Percentiles rank a stretch among this genome's conserved stretches.
phyloP scores from a whole-genome alignment of 441 rosid species.

The Sinapis alba region DNA sequence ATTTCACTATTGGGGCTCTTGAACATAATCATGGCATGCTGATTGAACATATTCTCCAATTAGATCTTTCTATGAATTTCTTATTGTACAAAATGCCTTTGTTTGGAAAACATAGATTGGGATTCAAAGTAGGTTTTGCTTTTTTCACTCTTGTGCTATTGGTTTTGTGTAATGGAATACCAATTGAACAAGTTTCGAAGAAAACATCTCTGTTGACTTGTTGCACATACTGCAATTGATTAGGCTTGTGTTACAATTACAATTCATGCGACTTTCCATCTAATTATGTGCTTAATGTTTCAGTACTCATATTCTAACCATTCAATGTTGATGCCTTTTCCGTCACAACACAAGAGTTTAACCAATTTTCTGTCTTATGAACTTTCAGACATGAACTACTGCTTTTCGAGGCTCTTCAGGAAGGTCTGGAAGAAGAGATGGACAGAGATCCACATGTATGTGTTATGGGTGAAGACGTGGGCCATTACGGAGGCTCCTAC shows the following conservation, averaged over 20 bases:
- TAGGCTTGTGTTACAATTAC: not conserved
- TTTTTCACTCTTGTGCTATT: not conserved
- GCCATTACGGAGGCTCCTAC: constrained; percentile 98
- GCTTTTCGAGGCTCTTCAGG: constrained; percentile 90
- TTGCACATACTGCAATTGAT: not conserved
- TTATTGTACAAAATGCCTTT: not conserved
- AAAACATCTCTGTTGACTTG: not conserved
- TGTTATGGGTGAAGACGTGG: constrained; percentile 98
- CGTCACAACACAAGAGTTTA: not conserved
- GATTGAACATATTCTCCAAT: not conserved
- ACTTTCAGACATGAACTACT: constrained; percentile 75
- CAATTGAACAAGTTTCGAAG: not conserved
- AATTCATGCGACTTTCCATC: not conserved
- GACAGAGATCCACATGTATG: constrained; percentile 87
- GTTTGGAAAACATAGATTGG: no score
- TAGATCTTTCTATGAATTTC: not conserved
- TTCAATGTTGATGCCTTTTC: not conserved
- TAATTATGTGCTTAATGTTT: no score
- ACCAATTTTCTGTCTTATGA: not conserved
- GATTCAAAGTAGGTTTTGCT: no score
- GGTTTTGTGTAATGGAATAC: not conserved
- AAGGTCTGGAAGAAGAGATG: constrained; percentile 99
- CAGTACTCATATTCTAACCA: no score
- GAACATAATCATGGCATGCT: not conserved
- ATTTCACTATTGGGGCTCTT: not conserved